Evolutionary conservation across 345 rosid genomes (phyloP), one percentile per base, ranked within the genome.

Genomic region (Eutrema japonicum): DNA sequence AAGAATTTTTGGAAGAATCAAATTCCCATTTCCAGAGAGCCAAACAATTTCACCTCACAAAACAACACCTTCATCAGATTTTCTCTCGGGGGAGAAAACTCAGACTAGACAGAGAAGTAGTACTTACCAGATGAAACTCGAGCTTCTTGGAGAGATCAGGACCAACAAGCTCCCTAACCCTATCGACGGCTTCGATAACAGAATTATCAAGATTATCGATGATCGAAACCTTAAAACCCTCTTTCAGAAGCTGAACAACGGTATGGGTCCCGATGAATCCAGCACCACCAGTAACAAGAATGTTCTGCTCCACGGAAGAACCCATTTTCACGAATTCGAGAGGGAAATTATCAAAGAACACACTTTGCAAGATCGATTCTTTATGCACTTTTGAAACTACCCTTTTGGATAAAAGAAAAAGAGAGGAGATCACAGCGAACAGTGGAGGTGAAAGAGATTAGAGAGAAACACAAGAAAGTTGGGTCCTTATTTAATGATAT

Each of bases 231-330:
- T 71, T 82, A 78, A 87, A 95, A 12, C 96, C 93, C 27, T 78
- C 90, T 7, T 83, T 81, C 7, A 95, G 88, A 16, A 95, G 97
- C 80, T 88, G 96, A 37, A 91, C 87, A 43, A 82, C 92, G 5
- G 96, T 87, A 83, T 95, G 97, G 0, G 96, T 89, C 6, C 97
- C 97, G 64, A 95, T 89, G 76, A 89, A 95, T 4, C 99, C 99
- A 66, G 99, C 99, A 33, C 99, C 96, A 8, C 97, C 97, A 6
- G 99, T 95, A 18, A 95, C 99, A 27, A 95, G 92, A 80, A 95
- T 83, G 12, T 67, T 80, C 74, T 77, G 83, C 64, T 80, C 86
- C 7, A 81, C 72, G 4, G 79, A 70, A 38, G 79, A 70, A 59
- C 71, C 83, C 87, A 86, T 78, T 49, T 54, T 54, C 9, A 57